Conservation (phyloP, 352 stramenopile species). For the Phytophthora citrophthora region DNA sequence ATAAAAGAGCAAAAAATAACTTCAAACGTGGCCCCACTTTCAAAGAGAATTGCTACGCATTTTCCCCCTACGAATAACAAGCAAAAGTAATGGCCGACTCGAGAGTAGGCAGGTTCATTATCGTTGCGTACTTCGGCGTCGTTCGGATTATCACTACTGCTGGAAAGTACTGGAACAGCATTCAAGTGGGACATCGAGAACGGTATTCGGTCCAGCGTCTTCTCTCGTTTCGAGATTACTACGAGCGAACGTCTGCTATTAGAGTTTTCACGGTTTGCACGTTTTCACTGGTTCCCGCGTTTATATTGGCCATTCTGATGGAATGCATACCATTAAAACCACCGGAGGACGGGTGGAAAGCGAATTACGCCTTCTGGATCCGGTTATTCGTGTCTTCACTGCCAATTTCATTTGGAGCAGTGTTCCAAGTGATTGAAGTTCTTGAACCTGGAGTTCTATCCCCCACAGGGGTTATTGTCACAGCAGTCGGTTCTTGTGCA, state of each 20-base stretch:
- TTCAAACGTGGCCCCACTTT: no score
- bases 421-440: not conserved
- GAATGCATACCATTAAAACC: not conserved
- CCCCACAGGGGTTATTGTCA: not conserved
- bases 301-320: not conserved
- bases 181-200: not conserved
- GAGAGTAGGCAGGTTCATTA: not conserved
- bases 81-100: not conserved
- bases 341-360: not conserved
- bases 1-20: no score
- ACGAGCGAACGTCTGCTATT: not conserved
- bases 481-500: not conserved
- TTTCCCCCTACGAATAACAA: no score
- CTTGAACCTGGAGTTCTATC: not conserved
- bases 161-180: not conserved
- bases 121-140: not conserved
- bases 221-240: not conserved
- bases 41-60: no score
- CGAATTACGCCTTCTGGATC: slow-evolving; percentile 2
- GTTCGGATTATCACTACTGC: not conserved
- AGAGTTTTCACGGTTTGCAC: not conserved
- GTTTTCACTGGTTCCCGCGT: not conserved
- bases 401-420: not conserved
- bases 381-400: not conserved
- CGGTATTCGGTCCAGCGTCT: not conserved